Evolutionary conservation across 805 yeast species (phyloP), one percentile per base, ranked within the genome.

Genomic region (Komagataella phaffii): DNA sequence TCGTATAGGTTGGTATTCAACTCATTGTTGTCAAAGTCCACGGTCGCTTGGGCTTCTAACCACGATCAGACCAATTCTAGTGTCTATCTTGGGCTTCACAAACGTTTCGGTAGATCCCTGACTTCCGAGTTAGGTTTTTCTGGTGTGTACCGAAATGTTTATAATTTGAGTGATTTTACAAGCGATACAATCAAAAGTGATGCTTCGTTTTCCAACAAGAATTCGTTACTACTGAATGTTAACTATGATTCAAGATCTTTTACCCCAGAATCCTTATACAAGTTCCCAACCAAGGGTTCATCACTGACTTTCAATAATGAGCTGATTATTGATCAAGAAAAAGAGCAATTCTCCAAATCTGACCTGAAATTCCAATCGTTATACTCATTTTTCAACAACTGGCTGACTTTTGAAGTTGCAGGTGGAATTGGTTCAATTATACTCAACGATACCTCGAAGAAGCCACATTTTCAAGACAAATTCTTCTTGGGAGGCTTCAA

Each of bases 401-500:
- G 59, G 49, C 50, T 83, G 46, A 80, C 87, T 3, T 55, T 81
- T 30, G 76, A 76, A 49, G 56, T 76, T 1, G 67, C 77, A 1
- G 59, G 73, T 3, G 75, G 74, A 47, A 68, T 76, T 45, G 96
- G 96, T 3, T 70, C 72, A 52, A 68, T 87, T 24, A 66, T 70
- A 53, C 69, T 77, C 51, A 61, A 74, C 17, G n/a, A 56, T 58
- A 2, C 53, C 59, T 54, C 52, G 53, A 19, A 56, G 67, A 51
- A 64, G 5, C 66, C 86, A 1, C 90, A 85, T 59, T 61, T 83
- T 30, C 75, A 83, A 61, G 99, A 91, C 64, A 76, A 86, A 56
- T 91, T 90, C 63, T 87, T 82, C 60, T 71, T 86, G 47, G 95
- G 96, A 17, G 96, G 96, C 0, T 77, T 81, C 12, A 75, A 80